Percentiles rank a stretch among this genome's conserved stretches.
phyloP scores from a whole-genome alignment of 768 basidiomycete genomes.

The Pleurotus eryngii region DNA sequence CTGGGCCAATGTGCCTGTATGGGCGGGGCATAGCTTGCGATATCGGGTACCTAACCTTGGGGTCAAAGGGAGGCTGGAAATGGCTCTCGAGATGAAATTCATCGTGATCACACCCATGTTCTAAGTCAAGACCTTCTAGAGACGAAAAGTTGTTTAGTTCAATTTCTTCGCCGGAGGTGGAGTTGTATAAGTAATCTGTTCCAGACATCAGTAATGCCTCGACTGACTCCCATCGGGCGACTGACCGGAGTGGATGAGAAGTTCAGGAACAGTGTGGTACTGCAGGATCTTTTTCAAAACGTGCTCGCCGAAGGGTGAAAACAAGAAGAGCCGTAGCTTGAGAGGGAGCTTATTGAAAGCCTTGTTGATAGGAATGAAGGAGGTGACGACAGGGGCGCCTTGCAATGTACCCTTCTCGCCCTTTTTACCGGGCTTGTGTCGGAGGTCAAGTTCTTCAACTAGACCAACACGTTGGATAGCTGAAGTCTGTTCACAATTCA shows the following conservation, averaged over 20 bases:
- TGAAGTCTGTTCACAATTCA: conserved; percentile 38
- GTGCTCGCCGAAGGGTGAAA: conserved; percentile 54
- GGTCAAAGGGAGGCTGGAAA: too few relatives aligned
- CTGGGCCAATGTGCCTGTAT: neutral
- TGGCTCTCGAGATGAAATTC: neutral
- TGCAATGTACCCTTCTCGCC: conserved; percentile 35
- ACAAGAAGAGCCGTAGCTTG: conserved; percentile 52
- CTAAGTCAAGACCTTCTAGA: neutral
- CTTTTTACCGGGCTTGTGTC: conserved; percentile 34
- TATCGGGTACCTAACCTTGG: neutral
- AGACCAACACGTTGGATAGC: conserved; percentile 50
- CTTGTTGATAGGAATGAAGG: conserved; percentile 53
- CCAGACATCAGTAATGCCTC: neutral
- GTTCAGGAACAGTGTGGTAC: conserved; percentile 53
- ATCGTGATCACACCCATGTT: neutral
- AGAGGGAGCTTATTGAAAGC: conserved; percentile 45
- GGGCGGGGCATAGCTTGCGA: neutral
- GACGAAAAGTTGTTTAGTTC: neutral
- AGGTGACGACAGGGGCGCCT: conserved; percentile 45
- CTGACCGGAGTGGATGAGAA: conserved; percentile 47
- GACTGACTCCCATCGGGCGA: neutral
- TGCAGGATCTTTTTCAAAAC: conserved; percentile 52
- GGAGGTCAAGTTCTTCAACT: conserved; percentile 42
- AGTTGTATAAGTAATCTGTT: conserved; percentile 29
- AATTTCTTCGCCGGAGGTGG: conserved; percentile 14